Percentiles rank a stretch among this genome's conserved stretches.
Evolutionary conservation across 768 basidiomycete species (phyloP).

Genomic region (Pisolithus sp.): DNA sequence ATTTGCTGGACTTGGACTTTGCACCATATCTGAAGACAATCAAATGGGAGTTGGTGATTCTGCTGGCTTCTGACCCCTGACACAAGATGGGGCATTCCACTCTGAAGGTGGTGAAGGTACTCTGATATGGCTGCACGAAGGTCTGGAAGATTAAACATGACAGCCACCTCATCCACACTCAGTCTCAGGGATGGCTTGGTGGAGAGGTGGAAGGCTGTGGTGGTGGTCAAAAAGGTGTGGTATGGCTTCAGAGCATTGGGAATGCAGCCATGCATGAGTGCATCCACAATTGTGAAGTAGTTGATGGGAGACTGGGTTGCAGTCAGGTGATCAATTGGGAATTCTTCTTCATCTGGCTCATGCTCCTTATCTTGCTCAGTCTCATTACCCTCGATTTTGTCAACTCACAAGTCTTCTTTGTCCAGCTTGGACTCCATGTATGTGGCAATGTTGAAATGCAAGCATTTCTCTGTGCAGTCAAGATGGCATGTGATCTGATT

Average conservation of each 20-base stretch:
- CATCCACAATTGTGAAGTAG: neutral
- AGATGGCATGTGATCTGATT: neutral
- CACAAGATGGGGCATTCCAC: neutral
- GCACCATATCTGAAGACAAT: neutral
- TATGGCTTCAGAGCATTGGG: neutral
- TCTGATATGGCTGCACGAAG: neutral
- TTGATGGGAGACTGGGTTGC: neutral
- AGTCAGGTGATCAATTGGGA: neutral
- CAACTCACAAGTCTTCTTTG: neutral
- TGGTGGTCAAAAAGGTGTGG: neutral
- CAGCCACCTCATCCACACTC: neutral
- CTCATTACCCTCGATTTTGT: neutral
- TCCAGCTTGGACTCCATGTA: neutral
- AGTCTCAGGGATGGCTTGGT: conserved; percentile 1
- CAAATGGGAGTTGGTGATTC: neutral
- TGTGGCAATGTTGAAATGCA: neutral
- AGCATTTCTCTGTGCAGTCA: neutral
- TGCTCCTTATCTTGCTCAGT: neutral
- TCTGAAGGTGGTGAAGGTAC: neutral
- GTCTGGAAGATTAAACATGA: neutral
- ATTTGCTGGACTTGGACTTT: neutral
- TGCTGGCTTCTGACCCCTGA: neutral
- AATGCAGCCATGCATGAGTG: neutral
- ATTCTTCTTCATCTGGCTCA: neutral
- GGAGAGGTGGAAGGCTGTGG: conserved; percentile 3